Evolutionary conservation across 2,329 filamentous ascomycete genomes (phyloP).

Genomic region (Pyrenophora seminiperda): DNA sequence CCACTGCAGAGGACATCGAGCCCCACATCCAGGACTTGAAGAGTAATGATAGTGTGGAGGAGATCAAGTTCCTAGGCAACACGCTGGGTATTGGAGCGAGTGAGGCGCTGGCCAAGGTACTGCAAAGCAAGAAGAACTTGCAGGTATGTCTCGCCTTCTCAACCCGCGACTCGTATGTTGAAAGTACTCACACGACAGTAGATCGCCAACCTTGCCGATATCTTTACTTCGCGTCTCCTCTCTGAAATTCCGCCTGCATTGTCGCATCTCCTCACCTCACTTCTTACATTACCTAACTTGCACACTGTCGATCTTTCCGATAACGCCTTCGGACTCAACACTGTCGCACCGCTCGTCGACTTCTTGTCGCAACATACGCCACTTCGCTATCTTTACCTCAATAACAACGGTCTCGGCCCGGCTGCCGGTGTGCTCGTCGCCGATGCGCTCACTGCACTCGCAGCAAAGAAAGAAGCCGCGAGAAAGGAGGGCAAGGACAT

Average conservation of each 20-base stretch:
- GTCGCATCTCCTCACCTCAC: slow-evolving; percentile 79
- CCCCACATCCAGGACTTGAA: slow-evolving; percentile 77
- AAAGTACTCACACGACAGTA: slow-evolving; percentile 40
- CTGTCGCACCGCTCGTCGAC: slow-evolving; percentile 86
- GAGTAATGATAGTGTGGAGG: slow-evolving; percentile 75
- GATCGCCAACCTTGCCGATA: slow-evolving; percentile 90
- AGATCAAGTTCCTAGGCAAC: slow-evolving; percentile 87
- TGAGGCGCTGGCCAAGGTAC: slow-evolving; percentile 79
- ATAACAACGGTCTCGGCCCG: slow-evolving; percentile 97
- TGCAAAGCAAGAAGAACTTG: slow-evolving; percentile 82
- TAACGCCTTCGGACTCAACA: slow-evolving; percentile 97
- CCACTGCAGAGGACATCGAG: slow-evolving; percentile 84
- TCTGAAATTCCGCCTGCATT: slow-evolving; percentile 93
- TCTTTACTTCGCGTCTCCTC: slow-evolving; percentile 93
- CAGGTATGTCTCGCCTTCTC: slow-evolving; percentile 57
- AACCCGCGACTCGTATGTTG: too few relatives aligned
- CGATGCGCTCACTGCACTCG: slow-evolving; percentile 80
- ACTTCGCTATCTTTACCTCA: slow-evolving; percentile 91
- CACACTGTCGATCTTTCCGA: slow-evolving; percentile 95
- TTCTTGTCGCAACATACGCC: slow-evolving; percentile 89
- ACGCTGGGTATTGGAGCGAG: slow-evolving; percentile 89
- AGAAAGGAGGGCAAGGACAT: slow-evolving; percentile 73
- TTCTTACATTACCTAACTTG: slow-evolving; percentile 83
- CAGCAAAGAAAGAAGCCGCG: slow-evolving; percentile 80
- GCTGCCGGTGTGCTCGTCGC: slow-evolving; percentile 88